These are phyloP conservation scores for Magnaporthiopsis rhizophila DNA, from an alignment of 2,329 filamentous ascomycete genomes.

Conservation along the genomic window DNA sequence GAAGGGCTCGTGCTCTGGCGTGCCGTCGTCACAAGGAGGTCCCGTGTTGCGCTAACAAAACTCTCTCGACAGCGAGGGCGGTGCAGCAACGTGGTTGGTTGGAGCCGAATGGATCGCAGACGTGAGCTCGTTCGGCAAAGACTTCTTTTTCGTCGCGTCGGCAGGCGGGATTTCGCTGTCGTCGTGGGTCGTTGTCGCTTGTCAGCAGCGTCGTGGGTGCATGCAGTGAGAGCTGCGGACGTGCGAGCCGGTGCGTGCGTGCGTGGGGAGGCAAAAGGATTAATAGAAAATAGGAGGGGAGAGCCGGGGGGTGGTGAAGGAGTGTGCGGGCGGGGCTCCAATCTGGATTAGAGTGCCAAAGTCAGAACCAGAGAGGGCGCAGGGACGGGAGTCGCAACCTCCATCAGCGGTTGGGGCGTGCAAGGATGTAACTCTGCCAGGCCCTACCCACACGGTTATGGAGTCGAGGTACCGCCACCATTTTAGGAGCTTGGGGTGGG, in stretches of 20 bases:
- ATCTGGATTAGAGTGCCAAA: not conserved
- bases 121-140: not conserved
- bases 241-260: not conserved
- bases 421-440: not conserved
- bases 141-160: not conserved
- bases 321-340: not conserved
- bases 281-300: not conserved
- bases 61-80: not conserved
- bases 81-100: too few species aligned
- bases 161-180: not conserved
- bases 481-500: not conserved
- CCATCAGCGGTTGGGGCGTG: not conserved
- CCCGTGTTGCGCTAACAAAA: not conserved
- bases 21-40: not conserved
- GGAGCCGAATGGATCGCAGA: not conserved
- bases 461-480: not conserved
- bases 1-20: not conserved
- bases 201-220: not conserved
- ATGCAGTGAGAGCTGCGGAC: not conserved
- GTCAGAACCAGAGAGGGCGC: not conserved
- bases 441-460: not conserved
- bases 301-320: not conserved
- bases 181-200: not conserved
- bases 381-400: not conserved
- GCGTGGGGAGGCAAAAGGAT: not conserved